Percentiles rank a stretch among this genome's conserved stretches.
phyloP scores from a whole-genome alignment of 345 rosid species.

The Clausena lansium region DNA sequence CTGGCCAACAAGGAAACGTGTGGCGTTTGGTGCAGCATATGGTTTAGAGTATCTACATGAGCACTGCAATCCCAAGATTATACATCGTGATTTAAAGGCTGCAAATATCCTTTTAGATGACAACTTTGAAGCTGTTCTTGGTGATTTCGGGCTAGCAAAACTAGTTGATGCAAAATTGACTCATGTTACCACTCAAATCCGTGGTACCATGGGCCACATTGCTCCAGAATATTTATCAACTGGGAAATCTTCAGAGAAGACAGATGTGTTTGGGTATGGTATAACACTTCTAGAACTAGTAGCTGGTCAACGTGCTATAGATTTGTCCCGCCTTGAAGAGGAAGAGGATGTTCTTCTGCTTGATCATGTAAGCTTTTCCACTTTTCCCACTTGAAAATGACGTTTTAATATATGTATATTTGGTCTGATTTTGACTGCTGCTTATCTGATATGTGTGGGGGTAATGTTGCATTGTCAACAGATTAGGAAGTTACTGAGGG shows the following conservation, averaged over 20 bases:
- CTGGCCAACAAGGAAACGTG: slow-evolving; percentile 78
- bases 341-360: slow-evolving; percentile 90
- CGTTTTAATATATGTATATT: background rate
- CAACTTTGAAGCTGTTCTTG: slow-evolving; percentile 76
- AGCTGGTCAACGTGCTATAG: slow-evolving; percentile 88
- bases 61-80: slow-evolving; percentile 80
- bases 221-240: slow-evolving; percentile 92
- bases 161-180: slow-evolving; percentile 62
- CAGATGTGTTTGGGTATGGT: slow-evolving; percentile 91
- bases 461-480: slow-evolving; percentile 25
- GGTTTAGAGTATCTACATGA: slow-evolving; percentile 89
- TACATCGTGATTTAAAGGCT: slow-evolving; percentile 90
- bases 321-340: slow-evolving; percentile 79
- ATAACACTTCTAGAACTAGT: slow-evolving; percentile 87
- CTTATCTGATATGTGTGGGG: background rate
- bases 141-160: slow-evolving; percentile 84
- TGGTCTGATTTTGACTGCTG: background rate
- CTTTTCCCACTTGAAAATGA: background rate
- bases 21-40: slow-evolving; percentile 80
- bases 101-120: slow-evolving; percentile 85
- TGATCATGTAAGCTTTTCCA: slow-evolving; percentile 68
- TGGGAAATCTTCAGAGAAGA: slow-evolving; percentile 83
- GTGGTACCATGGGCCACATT: slow-evolving; percentile 94
- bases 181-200: slow-evolving; percentile 83
- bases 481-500: slow-evolving; percentile 73